These are phyloP conservation scores for Trapa incisa DNA, from an alignment of 345 rosid species.

Conservation along the genomic window DNA sequence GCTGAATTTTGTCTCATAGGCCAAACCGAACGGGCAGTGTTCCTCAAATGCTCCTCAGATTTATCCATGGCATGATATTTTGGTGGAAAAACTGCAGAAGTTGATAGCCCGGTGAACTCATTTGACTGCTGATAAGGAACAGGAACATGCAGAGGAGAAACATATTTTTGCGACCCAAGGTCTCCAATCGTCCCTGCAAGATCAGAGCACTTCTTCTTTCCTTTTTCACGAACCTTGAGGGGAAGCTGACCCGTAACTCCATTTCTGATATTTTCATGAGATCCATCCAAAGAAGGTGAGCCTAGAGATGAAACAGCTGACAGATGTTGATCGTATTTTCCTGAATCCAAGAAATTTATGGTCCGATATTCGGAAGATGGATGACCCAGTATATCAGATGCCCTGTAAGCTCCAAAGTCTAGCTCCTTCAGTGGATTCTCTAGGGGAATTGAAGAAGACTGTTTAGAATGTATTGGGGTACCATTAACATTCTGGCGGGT, in stretches of 20 bases:
- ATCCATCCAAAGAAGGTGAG: slow-evolving; percentile 36
- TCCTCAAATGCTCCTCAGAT: slow-evolving; percentile 24
- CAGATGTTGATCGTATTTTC: slow-evolving; percentile 21
- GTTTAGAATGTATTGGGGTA: slow-evolving; percentile 30
- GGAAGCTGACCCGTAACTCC: slow-evolving; percentile 27
- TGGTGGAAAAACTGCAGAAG: slow-evolving; percentile 30
- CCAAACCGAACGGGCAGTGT: slow-evolving; percentile 12
- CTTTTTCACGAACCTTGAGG: slow-evolving; percentile 31
- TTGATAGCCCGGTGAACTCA: slow-evolving; percentile 26
- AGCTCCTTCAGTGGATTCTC: slow-evolving; percentile 32
- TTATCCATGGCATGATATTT: slow-evolving; percentile 18
- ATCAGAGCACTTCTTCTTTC: slow-evolving; percentile 28
- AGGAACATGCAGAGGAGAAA: slow-evolving; percentile 24
- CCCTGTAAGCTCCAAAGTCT: slow-evolving; percentile 28
- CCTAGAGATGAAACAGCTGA: slow-evolving; percentile 25
- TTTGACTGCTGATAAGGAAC: slow-evolving; percentile 28
- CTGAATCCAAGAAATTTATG: slow-evolving; percentile 23
- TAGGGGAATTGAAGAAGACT: slow-evolving; percentile 33
- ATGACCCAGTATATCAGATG: slow-evolving; percentile 21
- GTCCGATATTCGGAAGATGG: slow-evolving; percentile 23
- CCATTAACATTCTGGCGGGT: slow-evolving; percentile 13
- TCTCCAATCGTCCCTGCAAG: slow-evolving; percentile 22
- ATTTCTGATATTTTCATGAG: slow-evolving; percentile 24
- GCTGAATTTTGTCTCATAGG: slow-evolving; percentile 25
- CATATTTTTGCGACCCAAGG: slow-evolving; percentile 19